Evolutionary conservation across 176 grass and related monocot species (phyloP).

Genomic region (Thalia dealbata): DNA sequence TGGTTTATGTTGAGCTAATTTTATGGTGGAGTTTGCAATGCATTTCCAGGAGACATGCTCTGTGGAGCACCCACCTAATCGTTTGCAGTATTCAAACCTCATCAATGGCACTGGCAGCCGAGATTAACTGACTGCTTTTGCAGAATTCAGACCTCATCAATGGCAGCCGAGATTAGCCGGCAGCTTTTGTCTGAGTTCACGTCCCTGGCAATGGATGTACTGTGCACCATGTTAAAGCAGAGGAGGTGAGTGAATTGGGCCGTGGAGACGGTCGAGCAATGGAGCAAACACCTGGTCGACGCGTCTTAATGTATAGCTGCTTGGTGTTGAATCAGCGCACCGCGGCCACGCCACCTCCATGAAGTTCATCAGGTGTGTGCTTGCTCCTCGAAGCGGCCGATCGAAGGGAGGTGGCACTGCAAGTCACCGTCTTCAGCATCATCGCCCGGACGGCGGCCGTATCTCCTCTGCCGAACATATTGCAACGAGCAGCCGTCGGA

Average conservation of each 20-base stretch:
- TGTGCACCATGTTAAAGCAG: conserved; percentile 16
- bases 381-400: conserved; percentile 67
- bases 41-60: no score
- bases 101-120: no score
- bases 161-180: conserved; percentile 55
- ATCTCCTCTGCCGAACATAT: conserved; percentile 41
- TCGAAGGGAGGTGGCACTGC: conserved; percentile 68
- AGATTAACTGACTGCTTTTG: no score
- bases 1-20: not conserved
- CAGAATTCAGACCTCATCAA: conserved; percentile 3
- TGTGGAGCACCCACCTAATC: no score
- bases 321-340: no score
- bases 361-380: conserved; percentile 83
- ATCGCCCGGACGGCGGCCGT: conserved; percentile 61
- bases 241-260: no score
- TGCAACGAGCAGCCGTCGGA: no score
- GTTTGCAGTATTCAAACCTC: no score
- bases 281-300: no score
- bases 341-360: conserved; percentile 63
- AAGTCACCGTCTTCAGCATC: conserved; percentile 83
- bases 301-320: no score
- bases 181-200: conserved; percentile 47
- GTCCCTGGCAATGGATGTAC: conserved; percentile 59
- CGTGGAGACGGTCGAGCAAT: no score
- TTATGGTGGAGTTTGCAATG: no score